These are phyloP conservation scores for Syzygium grande DNA, from an alignment of 345 rosid genomes.

Conservation along the genomic window DNA sequence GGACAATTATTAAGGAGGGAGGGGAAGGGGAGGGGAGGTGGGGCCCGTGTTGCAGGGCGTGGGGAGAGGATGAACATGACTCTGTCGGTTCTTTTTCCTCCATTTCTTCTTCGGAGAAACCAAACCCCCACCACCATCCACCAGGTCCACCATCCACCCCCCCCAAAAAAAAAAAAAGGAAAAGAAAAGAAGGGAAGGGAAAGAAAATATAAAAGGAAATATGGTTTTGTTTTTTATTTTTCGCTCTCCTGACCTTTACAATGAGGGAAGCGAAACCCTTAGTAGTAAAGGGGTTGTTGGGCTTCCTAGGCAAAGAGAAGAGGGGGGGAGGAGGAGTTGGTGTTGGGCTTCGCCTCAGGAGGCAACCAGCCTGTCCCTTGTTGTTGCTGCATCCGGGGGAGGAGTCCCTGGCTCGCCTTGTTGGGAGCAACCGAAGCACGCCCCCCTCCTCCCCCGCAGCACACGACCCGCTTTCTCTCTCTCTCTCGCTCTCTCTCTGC, in stretches of 20 bases:
- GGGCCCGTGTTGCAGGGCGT: constrained; percentile 58
- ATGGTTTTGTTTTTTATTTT: too few species aligned
- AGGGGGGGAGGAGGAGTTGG: too few species aligned
- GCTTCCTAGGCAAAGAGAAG: too few species aligned
- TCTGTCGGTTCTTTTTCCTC: constrained; percentile 77
- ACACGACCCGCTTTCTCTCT: constrained; percentile 2
- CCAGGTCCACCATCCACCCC: too few species aligned
- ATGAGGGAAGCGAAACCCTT: too few species aligned
- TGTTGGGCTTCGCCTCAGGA: constrained; percentile 79
- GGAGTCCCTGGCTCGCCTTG: constrained; percentile 27
- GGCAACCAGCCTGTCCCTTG: constrained; percentile 96
- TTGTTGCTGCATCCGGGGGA: constrained; percentile 14
- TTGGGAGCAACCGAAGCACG: constrained; percentile 76
- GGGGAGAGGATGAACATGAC: constrained; percentile 97
- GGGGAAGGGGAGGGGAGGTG: background rate
- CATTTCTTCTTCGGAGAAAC: background rate
- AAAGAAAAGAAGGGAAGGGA: rapidly evolving
- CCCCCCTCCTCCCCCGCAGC: background rate
- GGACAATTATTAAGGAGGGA: constrained; percentile 48
- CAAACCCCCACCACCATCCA: background rate
- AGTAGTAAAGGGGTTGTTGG: too few species aligned
- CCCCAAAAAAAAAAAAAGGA: background rate
- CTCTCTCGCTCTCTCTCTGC: background rate
- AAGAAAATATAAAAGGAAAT: too few species aligned
- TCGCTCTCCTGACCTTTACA: too few species aligned